These are phyloP conservation scores for Inosperma sp. DNA, from an alignment of 768 basidiomycete genomes.

Conservation along the genomic window DNA sequence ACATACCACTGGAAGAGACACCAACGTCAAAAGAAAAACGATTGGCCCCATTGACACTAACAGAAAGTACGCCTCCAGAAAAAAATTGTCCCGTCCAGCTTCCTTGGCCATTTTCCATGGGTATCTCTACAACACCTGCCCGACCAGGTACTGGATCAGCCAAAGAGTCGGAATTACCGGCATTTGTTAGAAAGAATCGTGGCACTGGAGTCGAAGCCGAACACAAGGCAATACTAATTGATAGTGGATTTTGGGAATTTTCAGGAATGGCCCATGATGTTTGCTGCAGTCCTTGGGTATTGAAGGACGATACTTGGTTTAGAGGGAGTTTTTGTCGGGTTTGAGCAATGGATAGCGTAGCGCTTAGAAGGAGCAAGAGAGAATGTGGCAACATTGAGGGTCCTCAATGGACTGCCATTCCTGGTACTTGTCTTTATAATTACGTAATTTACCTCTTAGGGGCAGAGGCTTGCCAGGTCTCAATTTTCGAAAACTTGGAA, in stretches of 20 bases:
- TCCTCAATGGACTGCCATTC: too few species aligned
- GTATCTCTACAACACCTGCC: constrained; percentile 44
- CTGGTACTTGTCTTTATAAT: too few species aligned
- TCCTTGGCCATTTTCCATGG: constrained; percentile 45
- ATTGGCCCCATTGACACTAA: constrained; percentile 33
- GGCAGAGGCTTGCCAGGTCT: too few species aligned
- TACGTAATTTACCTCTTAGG: too few species aligned
- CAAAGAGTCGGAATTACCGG: constrained; percentile 26
- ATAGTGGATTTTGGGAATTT: constrained; percentile 28
- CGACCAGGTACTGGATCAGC: constrained; percentile 36
- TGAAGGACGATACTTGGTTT: too few species aligned
- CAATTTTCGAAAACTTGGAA: too few species aligned
- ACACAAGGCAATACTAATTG: constrained; percentile 50
- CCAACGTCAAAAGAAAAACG: constrained; percentile 53
- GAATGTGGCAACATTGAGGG: too few species aligned
- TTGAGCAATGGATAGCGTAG: too few species aligned
- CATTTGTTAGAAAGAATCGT: constrained; percentile 59
- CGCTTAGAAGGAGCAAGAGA: too few species aligned
- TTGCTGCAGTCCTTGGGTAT: too few species aligned
- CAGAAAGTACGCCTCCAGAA: constrained; percentile 49
- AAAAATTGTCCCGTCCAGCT: constrained; percentile 44
- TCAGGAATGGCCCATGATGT: constrained; percentile 31
- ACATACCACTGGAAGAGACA: constrained; percentile 43
- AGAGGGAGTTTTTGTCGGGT: too few species aligned
- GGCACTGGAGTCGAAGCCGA: constrained; percentile 33